Evolutionary conservation across 352 stramenopile genomes (phyloP), one percentile per base, ranked within the genome.

Genomic region (Phytophthora europaea): DNA sequence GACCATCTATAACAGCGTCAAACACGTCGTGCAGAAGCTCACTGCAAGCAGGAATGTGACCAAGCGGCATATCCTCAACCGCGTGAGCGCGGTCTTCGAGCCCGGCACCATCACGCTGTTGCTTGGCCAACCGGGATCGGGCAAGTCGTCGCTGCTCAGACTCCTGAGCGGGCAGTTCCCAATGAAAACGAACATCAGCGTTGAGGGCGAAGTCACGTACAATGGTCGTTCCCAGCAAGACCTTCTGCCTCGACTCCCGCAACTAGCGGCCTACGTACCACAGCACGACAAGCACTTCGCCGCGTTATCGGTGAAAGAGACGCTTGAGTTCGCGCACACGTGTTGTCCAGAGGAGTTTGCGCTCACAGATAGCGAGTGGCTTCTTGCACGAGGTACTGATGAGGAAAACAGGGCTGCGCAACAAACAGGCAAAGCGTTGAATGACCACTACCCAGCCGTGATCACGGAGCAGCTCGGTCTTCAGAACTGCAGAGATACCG

Each of bases 71-170:
- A 79, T 85, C 18, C 54, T 84, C 28, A 60, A 79, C 6, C 50
- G 73, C 9, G 55, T 80, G 18, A 72, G 48, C 15, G 75, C 66
- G 1, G 64, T 77, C 33, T 81, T 84, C 28, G 70, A 84, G 60
- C 75, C 75, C 1, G 72, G 63, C 4, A 76, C 72, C 22, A 81
- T 65, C 47, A 82, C 76, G 20, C 38, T 82, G 18, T 20, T 82
- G 51, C 56, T 82, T 3, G 76, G 72, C 3, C 73, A 81, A 59
- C 79, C 79, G 4, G 66, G 72, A n/a, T 79, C 76, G 12, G 79
- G 79, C 66, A 85, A 84, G 65, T 80, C 74, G 20, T 78, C 80
- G 45, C 65, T 82, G 7, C 47, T 82, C 23, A 77, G 80, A 33
- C 18, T 80, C 4, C 51, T 82, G 20, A 71, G 67, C 51, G 73